Base-by-base conservation (phyloP, 805 yeast species). In the Myxozyma udenii region DNA sequence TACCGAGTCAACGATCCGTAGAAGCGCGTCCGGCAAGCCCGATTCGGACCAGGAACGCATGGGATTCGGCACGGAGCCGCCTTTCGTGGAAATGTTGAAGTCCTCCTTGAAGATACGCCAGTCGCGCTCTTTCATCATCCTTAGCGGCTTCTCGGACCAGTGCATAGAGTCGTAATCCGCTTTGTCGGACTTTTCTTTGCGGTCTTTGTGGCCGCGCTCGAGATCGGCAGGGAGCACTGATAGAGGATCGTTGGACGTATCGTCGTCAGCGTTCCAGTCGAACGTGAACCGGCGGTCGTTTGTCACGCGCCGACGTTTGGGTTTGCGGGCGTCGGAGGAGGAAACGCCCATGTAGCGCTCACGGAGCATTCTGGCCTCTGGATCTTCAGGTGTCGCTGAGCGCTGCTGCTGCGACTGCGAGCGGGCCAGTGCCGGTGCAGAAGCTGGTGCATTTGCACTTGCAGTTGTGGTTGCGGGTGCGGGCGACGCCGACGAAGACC, bases 81-180 rank as follows among this genome's bases (percentile, higher is more conserved):
- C 80, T 58, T 78, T 81, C 0, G 79, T 71, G 1, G 74, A 70
- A 21, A 91, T 87, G 58, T 78, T 78, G 64, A 72, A 86, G 59
- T 90, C 96, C 61, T 87, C 95, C 57, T 77, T 78, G 66, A 91
- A 73, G 30, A 88, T 83, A 51, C 96, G 75, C 98, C 98, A 91
- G 66, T 93, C 98, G 57, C 97, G 74, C 0, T 75, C 71, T 0
- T 79, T 78, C 98, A 91, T 89, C 37, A 78, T 74, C 0, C 67
- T 67, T 1, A 81, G 67, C 0, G 77, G 66, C 62, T 91, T 93
- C 37, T 80, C 74, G 0, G 80, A 69, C 98, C 98, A 93, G 50
- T 76, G 82, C 7, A 62, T 32, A n/a, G 59, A 60, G 46, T 58
- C 62, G 59, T 53, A 61, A 40, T 57, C 57, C 30, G 44, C 46